A percentile compares a stretch with the other conserved stretches of the same genome.
phyloP scores from a whole-genome alignment of 768 basidiomycete genomes.

The Cystobasidium onofrii region DNA sequence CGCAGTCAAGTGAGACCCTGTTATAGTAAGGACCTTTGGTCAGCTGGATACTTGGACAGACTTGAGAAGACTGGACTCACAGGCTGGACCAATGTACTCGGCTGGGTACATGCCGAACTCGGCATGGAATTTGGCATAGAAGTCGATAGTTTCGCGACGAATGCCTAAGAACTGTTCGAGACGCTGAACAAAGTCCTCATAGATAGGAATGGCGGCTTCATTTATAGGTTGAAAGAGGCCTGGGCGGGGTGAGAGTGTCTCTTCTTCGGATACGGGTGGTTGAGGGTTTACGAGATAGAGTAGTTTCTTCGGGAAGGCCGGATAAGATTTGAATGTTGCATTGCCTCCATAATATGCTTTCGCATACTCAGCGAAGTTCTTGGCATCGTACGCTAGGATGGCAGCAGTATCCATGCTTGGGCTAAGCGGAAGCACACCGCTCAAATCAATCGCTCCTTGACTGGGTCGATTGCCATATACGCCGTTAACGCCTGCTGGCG shows the following conservation, averaged over 20 bases:
- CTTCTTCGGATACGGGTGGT: background rate
- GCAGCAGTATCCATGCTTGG: slow-evolving; percentile 41
- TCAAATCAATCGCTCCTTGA: slow-evolving; percentile 38
- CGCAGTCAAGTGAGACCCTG: slow-evolving; percentile 31
- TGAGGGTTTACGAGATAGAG: slow-evolving; percentile 15
- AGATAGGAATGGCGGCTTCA: slow-evolving; percentile 34
- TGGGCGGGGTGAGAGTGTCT: background rate
- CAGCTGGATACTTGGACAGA: background rate
- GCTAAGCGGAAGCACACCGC: slow-evolving; percentile 40
- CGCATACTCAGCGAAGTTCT: slow-evolving; percentile 35
- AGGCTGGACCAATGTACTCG: slow-evolving; percentile 30
- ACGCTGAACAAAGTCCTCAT: slow-evolving; percentile 37
- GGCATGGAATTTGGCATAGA: slow-evolving; percentile 10
- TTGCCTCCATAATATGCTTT: slow-evolving; percentile 41
- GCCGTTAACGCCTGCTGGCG: slow-evolving; percentile 40
- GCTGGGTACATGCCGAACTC: slow-evolving; percentile 38
- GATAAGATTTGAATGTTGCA: slow-evolving; percentile 36
- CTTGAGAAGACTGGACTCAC: background rate
- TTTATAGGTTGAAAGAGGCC: slow-evolving; percentile 32
- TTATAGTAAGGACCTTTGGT: background rate
- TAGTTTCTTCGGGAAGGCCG: slow-evolving; percentile 37
- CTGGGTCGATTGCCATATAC: slow-evolving; percentile 43
- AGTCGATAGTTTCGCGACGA: slow-evolving; percentile 32
- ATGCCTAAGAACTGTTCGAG: slow-evolving; percentile 37
- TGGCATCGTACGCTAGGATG: slow-evolving; percentile 39